Conservation (phyloP, 768 basidiomycete species). For the Xerocomellus chrysenteron region DNA sequence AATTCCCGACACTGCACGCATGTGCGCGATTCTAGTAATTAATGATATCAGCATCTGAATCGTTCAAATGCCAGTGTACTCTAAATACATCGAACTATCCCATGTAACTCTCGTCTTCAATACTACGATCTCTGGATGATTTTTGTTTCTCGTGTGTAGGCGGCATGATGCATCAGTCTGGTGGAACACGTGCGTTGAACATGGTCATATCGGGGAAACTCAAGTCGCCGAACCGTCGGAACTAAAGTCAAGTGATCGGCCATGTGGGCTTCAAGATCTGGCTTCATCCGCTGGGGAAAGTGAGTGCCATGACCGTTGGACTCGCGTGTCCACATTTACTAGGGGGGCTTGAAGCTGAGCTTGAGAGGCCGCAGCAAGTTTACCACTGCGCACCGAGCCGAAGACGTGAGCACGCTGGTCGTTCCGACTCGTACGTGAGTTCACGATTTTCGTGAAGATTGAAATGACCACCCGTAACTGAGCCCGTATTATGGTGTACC, state of each 20-base stretch:
- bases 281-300: no score
- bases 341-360: no score
- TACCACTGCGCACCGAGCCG: no score
- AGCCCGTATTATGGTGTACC: neutral
- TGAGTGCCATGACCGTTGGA: no score
- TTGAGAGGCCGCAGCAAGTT: no score
- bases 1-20: neutral
- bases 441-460: neutral
- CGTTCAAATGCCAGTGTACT: neutral
- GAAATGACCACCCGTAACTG: neutral
- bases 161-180: no score
- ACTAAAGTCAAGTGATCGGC: no score
- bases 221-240: neutral
- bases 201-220: neutral
- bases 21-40: neutral
- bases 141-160: no score
- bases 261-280: no score
- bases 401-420: neutral
- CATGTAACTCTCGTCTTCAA: neutral
- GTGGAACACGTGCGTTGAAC: no score
- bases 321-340: no score
- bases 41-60: neutral
- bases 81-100: neutral
- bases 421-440: neutral
- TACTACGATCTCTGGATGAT: neutral